Evolutionary conservation across 495 filamentous ascomycete genomes (phyloP), one percentile per base, ranked within the genome.

Genomic region (Tuber umbilicatum): DNA sequence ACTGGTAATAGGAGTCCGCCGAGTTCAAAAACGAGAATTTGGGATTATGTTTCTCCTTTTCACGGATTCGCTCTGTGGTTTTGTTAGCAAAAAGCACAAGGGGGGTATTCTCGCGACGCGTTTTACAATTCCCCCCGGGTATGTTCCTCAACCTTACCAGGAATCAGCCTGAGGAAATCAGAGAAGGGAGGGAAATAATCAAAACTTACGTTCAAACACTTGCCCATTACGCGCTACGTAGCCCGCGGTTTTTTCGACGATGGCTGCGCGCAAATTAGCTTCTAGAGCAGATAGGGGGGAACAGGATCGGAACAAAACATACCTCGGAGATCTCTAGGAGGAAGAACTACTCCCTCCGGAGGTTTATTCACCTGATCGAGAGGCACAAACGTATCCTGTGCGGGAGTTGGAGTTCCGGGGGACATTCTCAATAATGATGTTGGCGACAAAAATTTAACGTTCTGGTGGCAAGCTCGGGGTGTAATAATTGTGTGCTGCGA

Each of bases 231-330:
- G 90, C 80, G 90, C 90, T 64, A 97, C 93, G 82, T 94, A 97
- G 31, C 94, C 94, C 43, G 94, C 94, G n/a, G 94, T 97, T 85
- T 97, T 97, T 83, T 97, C 94, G 79, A 97, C 90, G 77, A 94
- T 91, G 3, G 86, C 87, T 90, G 74, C 60, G 55, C 70, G 40
- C 50, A 70, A 43, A 75, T 86, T 84, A 88, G 84, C 74, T 70
- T 19, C 45, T 43, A 64, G 37, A 19, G 39, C 55, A 72, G 68
- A 72, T 72, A 70, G 31, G 37, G 60, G 70, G 70, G 19, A 73
- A 71, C 40, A 68, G 39, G 27, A 67, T 41, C 70, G 47, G 73
- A 47, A 47, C 70, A 70, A 37, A 74, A 85, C 85, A 64, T 68
- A 89, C 88, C 88, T 87, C 90, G 87, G 82, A 95, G 92, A 83